Evolutionary conservation across 305 asterid species (phyloP), one percentile per base, ranked within the genome.

Genomic region (Ilex paraguariensis): DNA sequence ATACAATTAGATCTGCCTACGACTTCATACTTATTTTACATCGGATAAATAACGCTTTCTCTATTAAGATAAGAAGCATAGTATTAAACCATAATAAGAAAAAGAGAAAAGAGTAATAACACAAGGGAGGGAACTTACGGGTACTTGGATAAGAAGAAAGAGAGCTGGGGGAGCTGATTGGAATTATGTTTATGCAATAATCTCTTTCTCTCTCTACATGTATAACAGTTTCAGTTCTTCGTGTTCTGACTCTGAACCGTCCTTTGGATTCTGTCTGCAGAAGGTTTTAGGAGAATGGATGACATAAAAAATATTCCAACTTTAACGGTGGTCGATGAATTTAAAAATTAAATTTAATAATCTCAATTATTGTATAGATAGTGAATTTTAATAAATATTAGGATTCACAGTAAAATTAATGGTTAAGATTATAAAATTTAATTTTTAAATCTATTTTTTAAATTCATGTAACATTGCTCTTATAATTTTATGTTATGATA

Each of bases 91-190:
- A 45, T 0, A 56, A 62, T 39, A 33, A 54, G 61, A 63, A 62
- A 44, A 68, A 70, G 64, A 32, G 51, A 59, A 61, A 54, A 30
- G 28, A 54, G 10, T 1, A 65, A 42, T 14, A n/a, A 30, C 48
- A 12, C 10, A 54, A 16, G 39, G 53, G 33, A 68, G 60, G n/a
- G 56, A 57, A 81, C 94, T 87, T 84, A 86, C 93, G 73, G 7
- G 42, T n/a, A 67, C 71, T 81, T 68, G 81, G 88, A 81, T 72
- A 72, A 81, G 83, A 74, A 70, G 79, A 56, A 70, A 61, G 65
- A 70, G 50, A 66, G 66, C 64, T 65, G 33, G 53, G 3, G 74
- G 66, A 60, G 51, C 68, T 63, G 81, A 76, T 71, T 66, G 75
- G 67, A 76, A 65, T 50, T 73, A 65, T 67, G 66, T 31, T 71